Evolutionary conservation across 495 filamentous ascomycete genomes (phyloP).

Genomic region (Apiosordaria backusii): DNA sequence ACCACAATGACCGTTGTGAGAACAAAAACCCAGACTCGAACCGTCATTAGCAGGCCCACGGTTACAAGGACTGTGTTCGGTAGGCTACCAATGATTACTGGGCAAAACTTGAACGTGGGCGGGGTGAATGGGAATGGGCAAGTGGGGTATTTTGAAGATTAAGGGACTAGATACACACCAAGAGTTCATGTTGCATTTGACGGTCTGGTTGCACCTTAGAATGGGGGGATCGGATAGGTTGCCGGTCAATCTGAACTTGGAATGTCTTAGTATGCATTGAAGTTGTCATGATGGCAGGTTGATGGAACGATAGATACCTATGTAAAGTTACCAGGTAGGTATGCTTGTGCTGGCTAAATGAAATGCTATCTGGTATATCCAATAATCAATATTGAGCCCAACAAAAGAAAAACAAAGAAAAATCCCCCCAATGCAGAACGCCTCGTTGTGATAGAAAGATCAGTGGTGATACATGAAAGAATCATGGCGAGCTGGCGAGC

Average conservation of each 20-base stretch:
- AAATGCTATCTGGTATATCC: too few relatives aligned
- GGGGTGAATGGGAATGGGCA: background rate
- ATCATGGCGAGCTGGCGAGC: slow-evolving; percentile 1
- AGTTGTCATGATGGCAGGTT: too few relatives aligned
- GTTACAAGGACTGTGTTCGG: background rate
- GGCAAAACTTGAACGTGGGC: background rate
- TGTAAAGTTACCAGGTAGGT: too few relatives aligned
- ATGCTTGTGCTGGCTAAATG: too few relatives aligned
- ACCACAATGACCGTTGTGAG: background rate
- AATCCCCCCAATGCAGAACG: background rate
- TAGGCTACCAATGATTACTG: background rate
- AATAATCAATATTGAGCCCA: too few relatives aligned
- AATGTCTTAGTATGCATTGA: too few relatives aligned
- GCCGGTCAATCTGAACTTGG: too few relatives aligned
- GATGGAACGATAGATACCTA: too few relatives aligned
- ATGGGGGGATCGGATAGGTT: too few relatives aligned
- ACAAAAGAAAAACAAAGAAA: too few relatives aligned
- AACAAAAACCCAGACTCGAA: background rate
- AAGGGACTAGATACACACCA: background rate
- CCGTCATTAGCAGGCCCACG: background rate
- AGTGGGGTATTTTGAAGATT: background rate
- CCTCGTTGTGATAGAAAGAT: background rate
- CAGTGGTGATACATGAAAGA: background rate
- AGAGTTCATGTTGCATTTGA: too few relatives aligned
- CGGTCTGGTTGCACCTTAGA: too few relatives aligned